Evolutionary conservation across 2,329 filamentous ascomycete species (phyloP), one percentile per base, ranked within the genome.

Genomic region (Fusarium verrucosum): DNA sequence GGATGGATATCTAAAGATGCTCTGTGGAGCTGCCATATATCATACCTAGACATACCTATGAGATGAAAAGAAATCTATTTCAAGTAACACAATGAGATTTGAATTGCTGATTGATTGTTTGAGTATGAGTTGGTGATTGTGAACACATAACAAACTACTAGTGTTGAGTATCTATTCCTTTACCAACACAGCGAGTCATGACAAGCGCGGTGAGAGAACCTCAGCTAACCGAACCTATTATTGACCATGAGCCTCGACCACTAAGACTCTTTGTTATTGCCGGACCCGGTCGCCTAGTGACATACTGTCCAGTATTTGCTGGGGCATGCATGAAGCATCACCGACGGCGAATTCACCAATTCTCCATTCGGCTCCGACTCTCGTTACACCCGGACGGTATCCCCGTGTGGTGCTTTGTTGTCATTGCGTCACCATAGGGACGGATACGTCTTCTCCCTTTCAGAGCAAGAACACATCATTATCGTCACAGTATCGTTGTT

Each of bases 41-140:
- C 37, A 40, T 62, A 49, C 33, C n/a, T 46, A 33, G 50, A 47
- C 17, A 54, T 55, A 35, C 8, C 28, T 46, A 41, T 33, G 54
- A 28, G 44, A 45, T 43, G 23, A 20, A 37, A 35, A 49, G 25
- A 33, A 37, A 64, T 55, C 35, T 60, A 51, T 40, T 33, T 66
- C 49, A 37, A 51, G 50, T 32, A 38, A 47, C n/a, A 38, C 40
- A 28, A n/a, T 26, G 26, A 37, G 32, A 36, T 23, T 37, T 46
- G 9, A 35, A 40, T 45, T 59, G n/a, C 33, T 11, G 30, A 23
- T 7, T 28, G 9, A 7, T 20, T 17, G 13, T 9, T 8, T 23
- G 4, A 23, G 26, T 14, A 14, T 30, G 14, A 7, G 26, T 30
- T 30, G 9, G 26, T 13, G 26, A 30, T 30, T 30, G 26, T 9